A percentile compares a stretch with the other conserved stretches of the same genome.
Conservation (phyloP, 2,329 filamentous ascomycete species). For the Chlorencoelia australis region DNA sequence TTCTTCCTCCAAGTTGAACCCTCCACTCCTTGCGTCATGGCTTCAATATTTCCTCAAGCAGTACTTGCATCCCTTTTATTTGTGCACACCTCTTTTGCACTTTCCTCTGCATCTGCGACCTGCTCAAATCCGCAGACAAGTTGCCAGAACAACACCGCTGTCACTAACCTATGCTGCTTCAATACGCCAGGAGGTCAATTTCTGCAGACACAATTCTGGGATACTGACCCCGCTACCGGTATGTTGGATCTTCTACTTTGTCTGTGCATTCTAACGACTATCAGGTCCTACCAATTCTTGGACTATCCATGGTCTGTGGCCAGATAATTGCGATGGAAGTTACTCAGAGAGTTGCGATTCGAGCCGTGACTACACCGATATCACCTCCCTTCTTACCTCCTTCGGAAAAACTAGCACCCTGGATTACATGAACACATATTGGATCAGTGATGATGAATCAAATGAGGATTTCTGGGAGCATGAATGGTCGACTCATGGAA, state of each 20-base stretch:
- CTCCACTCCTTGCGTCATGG: too few relatives aligned
- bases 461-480: conserved; percentile 62
- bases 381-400: conserved; percentile 48
- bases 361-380: conserved; percentile 52
- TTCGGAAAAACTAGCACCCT: conserved; percentile 46
- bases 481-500: conserved; percentile 67
- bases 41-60: too few relatives aligned
- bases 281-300: conserved; percentile 48
- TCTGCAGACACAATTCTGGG: conserved; percentile 71
- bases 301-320: conserved; percentile 63
- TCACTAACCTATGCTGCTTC: conserved; percentile 62
- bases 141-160: conserved; percentile 51
- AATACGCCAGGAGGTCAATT: conserved; percentile 62
- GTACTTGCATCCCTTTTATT: conserved; percentile 2
- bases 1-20: too few relatives aligned
- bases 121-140: conserved; percentile 19
- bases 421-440: conserved; percentile 55
- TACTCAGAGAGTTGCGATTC: conserved; percentile 58
- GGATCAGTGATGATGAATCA: conserved; percentile 50
- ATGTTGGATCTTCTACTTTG: neutral
- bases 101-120: conserved; percentile 17
- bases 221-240: conserved; percentile 47
- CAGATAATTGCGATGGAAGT: conserved; percentile 57
- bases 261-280: too few relatives aligned
- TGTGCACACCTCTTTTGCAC: conserved; percentile 7